These are phyloP conservation scores for Lactarius vividus DNA, from an alignment of 768 basidiomycete species.

Conservation along the genomic window DNA sequence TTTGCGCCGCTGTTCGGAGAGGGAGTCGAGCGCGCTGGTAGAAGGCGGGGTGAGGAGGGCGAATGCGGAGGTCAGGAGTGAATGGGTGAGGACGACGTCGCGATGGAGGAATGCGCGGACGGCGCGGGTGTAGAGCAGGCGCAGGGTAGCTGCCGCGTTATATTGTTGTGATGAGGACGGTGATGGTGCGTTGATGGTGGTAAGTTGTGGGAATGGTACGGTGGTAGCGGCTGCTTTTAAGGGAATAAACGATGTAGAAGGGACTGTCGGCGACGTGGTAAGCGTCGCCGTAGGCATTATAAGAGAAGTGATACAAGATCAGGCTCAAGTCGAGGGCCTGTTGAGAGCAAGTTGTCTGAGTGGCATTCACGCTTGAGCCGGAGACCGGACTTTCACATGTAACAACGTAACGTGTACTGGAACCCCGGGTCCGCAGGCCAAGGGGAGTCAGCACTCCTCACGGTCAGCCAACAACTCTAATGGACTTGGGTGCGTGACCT, in stretches of 20 bases:
- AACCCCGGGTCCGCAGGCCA: no score
- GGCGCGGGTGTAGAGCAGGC: constrained; percentile 73
- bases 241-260: constrained; percentile 11
- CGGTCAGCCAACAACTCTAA: no score
- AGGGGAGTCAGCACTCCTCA: not conserved
- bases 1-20: constrained; percentile 56
- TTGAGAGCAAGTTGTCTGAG: no score
- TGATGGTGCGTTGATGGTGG: constrained; percentile 4
- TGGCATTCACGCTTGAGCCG: not conserved
- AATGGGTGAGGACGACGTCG: constrained; percentile 62
- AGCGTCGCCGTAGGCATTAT: constrained; percentile 24
- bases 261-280: constrained; percentile 16
- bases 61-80: constrained; percentile 68
- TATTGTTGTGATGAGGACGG: constrained; percentile 15
- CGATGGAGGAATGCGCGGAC: constrained; percentile 76
- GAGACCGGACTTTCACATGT: not conserved
- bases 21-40: constrained; percentile 43
- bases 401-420: not conserved
- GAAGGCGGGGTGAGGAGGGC: constrained; percentile 45
- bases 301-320: not conserved
- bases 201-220: not conserved
- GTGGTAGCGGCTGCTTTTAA: constrained; percentile 5
- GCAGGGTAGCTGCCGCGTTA: constrained; percentile 50
- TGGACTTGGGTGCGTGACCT: no score
- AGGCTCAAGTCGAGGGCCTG: no score